Percentiles rank a stretch among this genome's conserved stretches.
Evolutionary conservation across 1,284 basidiomycete genomes (phyloP).

Genomic region (Peniophora sp.): DNA sequence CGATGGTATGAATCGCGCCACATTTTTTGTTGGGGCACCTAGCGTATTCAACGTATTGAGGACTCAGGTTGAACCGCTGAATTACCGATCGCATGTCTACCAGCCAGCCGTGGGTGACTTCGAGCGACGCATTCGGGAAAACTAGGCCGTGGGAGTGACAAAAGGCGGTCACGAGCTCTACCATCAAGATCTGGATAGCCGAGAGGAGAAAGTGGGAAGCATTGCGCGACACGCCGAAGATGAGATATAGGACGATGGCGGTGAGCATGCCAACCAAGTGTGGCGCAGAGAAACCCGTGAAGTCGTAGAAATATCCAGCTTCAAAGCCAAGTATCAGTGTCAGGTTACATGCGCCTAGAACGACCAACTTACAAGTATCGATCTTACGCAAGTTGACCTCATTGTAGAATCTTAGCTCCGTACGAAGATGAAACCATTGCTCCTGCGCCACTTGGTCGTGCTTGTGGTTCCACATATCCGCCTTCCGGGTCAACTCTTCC

Average conservation of each 20-base stretch:
- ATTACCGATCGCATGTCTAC: too few species aligned
- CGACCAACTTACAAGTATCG: not conserved
- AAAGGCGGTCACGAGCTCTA: not conserved
- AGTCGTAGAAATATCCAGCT: not conserved
- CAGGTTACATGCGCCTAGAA: not conserved
- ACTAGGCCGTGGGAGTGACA: too few species aligned
- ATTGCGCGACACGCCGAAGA: not conserved
- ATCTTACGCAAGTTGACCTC: not conserved
- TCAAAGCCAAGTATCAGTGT: not conserved
- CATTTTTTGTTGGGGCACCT: too few species aligned
- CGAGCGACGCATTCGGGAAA: too few species aligned
- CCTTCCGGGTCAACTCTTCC: not conserved
- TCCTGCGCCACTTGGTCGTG: not conserved
- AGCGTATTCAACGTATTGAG: too few species aligned
- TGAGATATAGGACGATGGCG: not conserved
- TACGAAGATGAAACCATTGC: not conserved
- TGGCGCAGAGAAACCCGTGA: not conserved
- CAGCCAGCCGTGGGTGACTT: too few species aligned
- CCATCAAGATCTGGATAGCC: not conserved
- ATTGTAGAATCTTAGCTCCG: not conserved
- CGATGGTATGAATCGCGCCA: too few species aligned
- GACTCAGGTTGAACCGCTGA: too few species aligned
- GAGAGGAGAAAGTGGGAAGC: not conserved
- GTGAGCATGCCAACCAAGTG: not conserved
- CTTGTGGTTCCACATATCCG: not conserved